These are phyloP conservation scores for Acmispon strigosus DNA, from an alignment of 306 rosid species.

Conservation along the genomic window DNA sequence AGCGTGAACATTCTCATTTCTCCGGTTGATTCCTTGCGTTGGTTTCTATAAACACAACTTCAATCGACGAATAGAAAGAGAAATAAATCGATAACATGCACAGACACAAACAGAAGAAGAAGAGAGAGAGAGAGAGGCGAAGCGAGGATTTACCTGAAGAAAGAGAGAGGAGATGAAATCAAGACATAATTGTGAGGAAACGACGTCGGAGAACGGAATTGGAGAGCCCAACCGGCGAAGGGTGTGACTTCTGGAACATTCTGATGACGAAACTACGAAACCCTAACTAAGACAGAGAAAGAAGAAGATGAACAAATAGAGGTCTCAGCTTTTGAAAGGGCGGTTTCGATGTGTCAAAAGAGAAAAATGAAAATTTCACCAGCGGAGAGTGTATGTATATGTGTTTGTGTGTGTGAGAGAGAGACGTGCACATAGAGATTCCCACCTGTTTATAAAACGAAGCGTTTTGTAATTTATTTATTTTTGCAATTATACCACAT, in stretches of 20 bases:
- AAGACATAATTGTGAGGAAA: background rate
- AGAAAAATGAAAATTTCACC: too few species aligned
- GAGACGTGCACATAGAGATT: conserved; percentile 17
- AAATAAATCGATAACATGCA: background rate
- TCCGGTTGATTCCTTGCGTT: too few species aligned
- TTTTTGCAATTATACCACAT: too few species aligned
- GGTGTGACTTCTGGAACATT: conserved; percentile 17
- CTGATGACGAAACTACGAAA: conserved; percentile 36
- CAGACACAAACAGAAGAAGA: background rate
- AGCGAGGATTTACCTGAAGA: conserved; percentile 9
- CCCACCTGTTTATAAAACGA: conserved; percentile 14
- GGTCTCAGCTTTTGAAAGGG: conserved; percentile 11
- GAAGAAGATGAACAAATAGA: background rate
- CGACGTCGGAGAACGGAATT: background rate
- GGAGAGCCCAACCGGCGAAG: background rate
- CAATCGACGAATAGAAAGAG: background rate
- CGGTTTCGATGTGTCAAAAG: conserved; percentile 12
- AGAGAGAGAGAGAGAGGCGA: background rate
- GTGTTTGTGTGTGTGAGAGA: background rate
- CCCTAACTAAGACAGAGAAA: conserved; percentile 42
- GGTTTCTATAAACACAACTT: background rate
- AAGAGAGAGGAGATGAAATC: background rate
- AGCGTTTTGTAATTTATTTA: conserved; percentile 21
- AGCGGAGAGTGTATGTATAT: too few species aligned
- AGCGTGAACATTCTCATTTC: too few species aligned